Evolutionary conservation across 441 rosid species (phyloP).

Genomic region (Flueggea neowawraea): DNA sequence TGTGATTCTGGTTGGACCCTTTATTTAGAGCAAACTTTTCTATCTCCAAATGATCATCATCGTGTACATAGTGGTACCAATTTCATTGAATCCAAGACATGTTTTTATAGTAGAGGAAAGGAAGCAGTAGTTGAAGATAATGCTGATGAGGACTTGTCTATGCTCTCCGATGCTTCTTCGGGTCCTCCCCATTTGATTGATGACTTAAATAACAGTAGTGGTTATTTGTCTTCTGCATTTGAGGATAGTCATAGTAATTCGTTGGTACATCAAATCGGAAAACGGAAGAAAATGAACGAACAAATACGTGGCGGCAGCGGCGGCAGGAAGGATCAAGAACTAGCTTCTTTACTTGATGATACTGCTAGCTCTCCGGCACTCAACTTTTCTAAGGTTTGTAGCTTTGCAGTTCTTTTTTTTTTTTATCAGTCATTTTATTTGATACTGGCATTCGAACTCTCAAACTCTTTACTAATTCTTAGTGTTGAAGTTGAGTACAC

Average conservation of each 20-base stretch:
- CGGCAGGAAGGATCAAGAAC: constrained; percentile 24
- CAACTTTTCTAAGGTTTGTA: constrained; percentile 38
- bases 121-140: constrained; percentile 24
- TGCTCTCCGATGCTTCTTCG: constrained; percentile 99
- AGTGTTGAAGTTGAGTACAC: no score
- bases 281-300: constrained; percentile 35
- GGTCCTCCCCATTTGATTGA: constrained; percentile 73
- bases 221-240: constrained; percentile 7
- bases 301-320: constrained; percentile 11
- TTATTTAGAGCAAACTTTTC: constrained; percentile 73
- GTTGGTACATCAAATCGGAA: constrained; percentile 18
- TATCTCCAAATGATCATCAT: constrained; percentile 20
- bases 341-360: constrained; percentile 64
- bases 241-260: constrained; percentile 2
- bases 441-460: no score
- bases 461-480: no score
- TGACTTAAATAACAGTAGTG: constrained; percentile 27
- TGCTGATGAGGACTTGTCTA: constrained; percentile 74
- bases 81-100: no score
- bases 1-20: constrained; percentile 98
- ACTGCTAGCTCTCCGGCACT: constrained; percentile 86
- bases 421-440: no score
- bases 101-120: not conserved
- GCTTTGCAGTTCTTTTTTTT: not conserved
- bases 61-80: no score